Evolutionary conservation across 805 yeast genomes (phyloP), one percentile per base, ranked within the genome.

Genomic region (Candida endomychidarum): DNA sequence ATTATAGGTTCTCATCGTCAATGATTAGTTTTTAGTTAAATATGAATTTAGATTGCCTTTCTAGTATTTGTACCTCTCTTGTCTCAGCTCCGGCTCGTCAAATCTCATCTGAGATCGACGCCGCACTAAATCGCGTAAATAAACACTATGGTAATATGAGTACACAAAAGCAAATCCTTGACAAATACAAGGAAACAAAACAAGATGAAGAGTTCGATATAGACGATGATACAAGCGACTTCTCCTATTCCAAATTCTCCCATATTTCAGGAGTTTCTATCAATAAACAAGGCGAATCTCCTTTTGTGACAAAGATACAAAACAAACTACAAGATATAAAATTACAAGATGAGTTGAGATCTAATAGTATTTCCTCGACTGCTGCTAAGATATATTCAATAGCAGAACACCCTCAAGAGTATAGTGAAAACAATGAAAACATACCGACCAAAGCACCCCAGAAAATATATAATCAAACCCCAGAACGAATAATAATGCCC

Each of bases 181-280:
- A 34, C 7, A 55, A 54, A 40, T 60, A 46, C 37, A 52, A 49
- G 35, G 65, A 61, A 34, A 37, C 47, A 3, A 46, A 44, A 17
- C 49, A 48, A 5, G 49, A 50, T 23, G 50, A 53, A 15, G 53
- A 51, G 10, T 53, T 50, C 29, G 49, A 51, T 5, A 55, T 58
- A n/a, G 70, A 59, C n/a, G 42, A 32, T 17, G 44, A 35, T n/a
- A 54, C 53, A 8, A 38, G 53, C 12, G 57, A 64, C 36, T 48
- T 67, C 9, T 63, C 71, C 5, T 67, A 57, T 46, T 64, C 70
- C 30, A 61, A 54, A 47, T 67, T 67, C 45, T 62, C 72, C 37
- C 65, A 60, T 20, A 41, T 54, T 5, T 40, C 45, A n/a, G 40
- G 37, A 9, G 14, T 27, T 2, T 37, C 45, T 4, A 23, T 33